Percentiles rank a stretch among this genome's conserved stretches.
phyloP scores from a whole-genome alignment of 2,329 filamentous ascomycete genomes.

The Thelonectria rubi region DNA sequence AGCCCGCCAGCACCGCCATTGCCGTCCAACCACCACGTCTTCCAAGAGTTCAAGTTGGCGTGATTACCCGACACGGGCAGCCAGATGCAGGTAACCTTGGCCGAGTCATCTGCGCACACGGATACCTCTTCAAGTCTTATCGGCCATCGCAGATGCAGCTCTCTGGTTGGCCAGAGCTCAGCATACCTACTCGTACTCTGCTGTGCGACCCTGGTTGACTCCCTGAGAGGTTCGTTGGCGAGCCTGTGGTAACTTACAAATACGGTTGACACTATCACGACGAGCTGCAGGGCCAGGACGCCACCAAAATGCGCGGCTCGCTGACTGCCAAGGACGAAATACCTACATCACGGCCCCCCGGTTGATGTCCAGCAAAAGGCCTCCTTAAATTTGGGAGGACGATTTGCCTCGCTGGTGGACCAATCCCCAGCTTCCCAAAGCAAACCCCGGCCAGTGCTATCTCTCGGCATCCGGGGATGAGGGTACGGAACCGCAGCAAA shows the following conservation, averaged over 20 bases:
- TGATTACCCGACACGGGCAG: not conserved
- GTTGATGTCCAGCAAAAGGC: constrained; percentile 27
- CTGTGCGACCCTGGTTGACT: not conserved
- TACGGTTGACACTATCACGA: not conserved
- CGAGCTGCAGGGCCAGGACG: not conserved
- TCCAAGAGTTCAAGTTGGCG: not conserved
- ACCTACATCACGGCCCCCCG: constrained; percentile 21
- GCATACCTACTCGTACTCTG: not conserved
- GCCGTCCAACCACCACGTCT: not conserved
- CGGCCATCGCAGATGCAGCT: not conserved
- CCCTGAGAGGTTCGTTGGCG: not conserved
- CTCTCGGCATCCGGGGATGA: constrained; percentile 28
- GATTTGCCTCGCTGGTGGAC: constrained; percentile 13
- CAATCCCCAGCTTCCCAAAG: constrained; percentile 30
- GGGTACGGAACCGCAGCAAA: constrained; percentile 25
- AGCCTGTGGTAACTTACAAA: not conserved
- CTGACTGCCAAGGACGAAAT: not conserved
- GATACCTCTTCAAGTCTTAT: not conserved
- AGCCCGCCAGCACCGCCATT: not conserved
- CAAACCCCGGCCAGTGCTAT: constrained; percentile 29
- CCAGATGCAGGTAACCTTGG: constrained; percentile 7
- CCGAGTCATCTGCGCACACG: not conserved
- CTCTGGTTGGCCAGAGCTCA: not conserved
- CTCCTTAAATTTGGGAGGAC: constrained; percentile 9
- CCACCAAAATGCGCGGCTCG: constrained; percentile 4